Evolutionary conservation across 1,139 yeast genomes (phyloP), one percentile per base, ranked within the genome.

Genomic region (Saccharomyces hybrid): DNA sequence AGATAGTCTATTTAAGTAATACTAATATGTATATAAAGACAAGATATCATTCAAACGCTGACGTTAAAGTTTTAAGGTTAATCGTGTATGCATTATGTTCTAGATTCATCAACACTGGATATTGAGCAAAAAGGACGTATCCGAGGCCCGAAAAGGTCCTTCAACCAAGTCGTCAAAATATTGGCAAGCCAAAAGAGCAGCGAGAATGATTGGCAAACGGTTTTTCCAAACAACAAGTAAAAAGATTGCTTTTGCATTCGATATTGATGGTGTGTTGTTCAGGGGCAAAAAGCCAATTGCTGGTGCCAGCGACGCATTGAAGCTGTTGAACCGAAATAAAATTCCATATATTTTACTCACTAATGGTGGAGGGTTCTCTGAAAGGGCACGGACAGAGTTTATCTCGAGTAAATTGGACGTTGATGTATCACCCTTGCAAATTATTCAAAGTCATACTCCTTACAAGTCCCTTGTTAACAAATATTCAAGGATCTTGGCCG

Each of bases 401-500:
- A 71, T 93, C 14, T 77, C 85, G 3, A 63, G 73, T n/a, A 72
- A 73, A 32, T 69, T 88, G 38, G 77, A 75, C 5, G 71, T 82
- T 4, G 71, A 75, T 1, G 73, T 88, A 23, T 76, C 79, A 7
- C 79, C 83, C 3, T 72, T 77, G 49, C 97, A 91, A 67, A 75
- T 93, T 46, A 83, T 93, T 13, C 96, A 88, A 70, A 84, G 95
- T 52, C 99, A 93, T 71, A 91, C 98, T 0, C 99, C 98, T 0
- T 84, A 87, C 78, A 80, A 79, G 60, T 78, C 83, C 0, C 74
- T 88, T 54, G 81, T 80, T 0, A 70, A 73, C 23, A 73, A 76
- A 52, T 84, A 75, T 62, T 60, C 79, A 42, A 75, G 90, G 14
- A 90, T 90, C 7, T 71, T 91, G 60, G 90, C 88, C 1, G 85